Percentiles rank a stretch among this genome's conserved stretches.
Evolutionary conservation across 192 early-diverging fungal species (phyloP).

Genomic region (Radiomyces spectabilis): DNA sequence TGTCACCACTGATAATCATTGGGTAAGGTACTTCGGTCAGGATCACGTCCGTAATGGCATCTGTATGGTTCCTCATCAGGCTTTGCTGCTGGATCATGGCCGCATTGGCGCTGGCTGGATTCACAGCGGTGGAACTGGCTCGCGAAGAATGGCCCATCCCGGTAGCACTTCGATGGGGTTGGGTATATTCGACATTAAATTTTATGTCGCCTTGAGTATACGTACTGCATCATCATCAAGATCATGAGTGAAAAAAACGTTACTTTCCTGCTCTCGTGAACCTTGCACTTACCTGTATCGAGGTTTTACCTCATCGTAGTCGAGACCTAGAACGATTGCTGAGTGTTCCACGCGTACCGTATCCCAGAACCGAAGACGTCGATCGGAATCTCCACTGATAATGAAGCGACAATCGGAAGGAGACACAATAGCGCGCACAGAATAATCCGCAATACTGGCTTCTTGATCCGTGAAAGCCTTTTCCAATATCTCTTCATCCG

Average conservation of each 20-base stretch:
- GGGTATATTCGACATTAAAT: constrained; percentile 22
- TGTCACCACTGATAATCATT: constrained; percentile 67
- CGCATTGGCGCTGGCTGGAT: constrained; percentile 1
- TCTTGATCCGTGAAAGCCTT: constrained; percentile 51
- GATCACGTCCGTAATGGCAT: constrained; percentile 64
- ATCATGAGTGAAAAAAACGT: not conserved
- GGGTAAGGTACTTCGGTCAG: constrained; percentile 63
- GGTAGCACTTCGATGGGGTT: not conserved
- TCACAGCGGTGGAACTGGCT: constrained; percentile 2
- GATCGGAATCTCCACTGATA: constrained; percentile 75
- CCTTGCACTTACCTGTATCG: constrained; percentile 51
- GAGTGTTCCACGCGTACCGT: constrained; percentile 59
- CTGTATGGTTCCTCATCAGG: constrained; percentile 58
- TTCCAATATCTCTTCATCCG: constrained; percentile 36
- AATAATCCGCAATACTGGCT: constrained; percentile 46
- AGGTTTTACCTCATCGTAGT: constrained; percentile 45
- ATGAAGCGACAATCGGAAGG: constrained; percentile 51
- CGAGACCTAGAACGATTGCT: constrained; percentile 61
- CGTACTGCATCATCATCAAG: constrained; percentile 31
- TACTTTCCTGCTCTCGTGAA: not conserved
- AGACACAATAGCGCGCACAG: constrained; percentile 54
- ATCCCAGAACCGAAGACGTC: constrained; percentile 86
- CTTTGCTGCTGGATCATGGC: constrained; percentile 40
- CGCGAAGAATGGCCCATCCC: not conserved
- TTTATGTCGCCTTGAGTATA: constrained; percentile 44